phyloP scores from a whole-genome alignment of 73 alveolate genomes.

The Uronychia setigera region DNA sequence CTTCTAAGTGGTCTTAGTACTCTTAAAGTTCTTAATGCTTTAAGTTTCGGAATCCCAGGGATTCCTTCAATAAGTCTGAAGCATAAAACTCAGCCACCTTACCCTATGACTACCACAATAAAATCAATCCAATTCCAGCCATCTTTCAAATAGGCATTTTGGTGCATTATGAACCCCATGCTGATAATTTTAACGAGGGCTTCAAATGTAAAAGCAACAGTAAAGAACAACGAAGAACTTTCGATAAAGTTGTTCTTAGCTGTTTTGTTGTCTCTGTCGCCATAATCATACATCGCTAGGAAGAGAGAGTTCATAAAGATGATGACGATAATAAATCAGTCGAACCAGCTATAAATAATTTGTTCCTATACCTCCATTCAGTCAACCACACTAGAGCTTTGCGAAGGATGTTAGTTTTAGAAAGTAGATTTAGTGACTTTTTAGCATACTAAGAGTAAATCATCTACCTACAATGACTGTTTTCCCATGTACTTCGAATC shows the following conservation, averaged over 20 bases:
- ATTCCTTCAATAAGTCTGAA: conserved; percentile 19
- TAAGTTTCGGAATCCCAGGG: conserved; percentile 30
- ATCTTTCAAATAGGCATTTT: conserved; percentile 74
- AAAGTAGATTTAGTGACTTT: conserved; percentile 8
- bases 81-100: conserved; percentile 6
- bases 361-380: conserved; percentile 2
- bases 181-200: conserved; percentile 30
- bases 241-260: conserved; percentile 17
- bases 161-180: conserved; percentile 59
- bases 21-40: conserved; percentile 58
- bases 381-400: conserved; percentile 32
- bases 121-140: conserved; percentile 83
- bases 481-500: neutral
- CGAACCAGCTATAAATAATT: conserved; percentile 14
- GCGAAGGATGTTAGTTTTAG: neutral
- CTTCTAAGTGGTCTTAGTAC: conserved; percentile 68
- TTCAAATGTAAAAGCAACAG: conserved; percentile 45
- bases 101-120: conserved; percentile 59
- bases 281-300: conserved; percentile 35
- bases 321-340: conserved; percentile 12
- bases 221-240: conserved; percentile 20
- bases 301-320: conserved; percentile 26
- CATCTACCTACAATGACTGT: neutral
- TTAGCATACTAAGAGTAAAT: conserved; percentile 21
- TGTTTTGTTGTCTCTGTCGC: conserved; percentile 25